Conservation (phyloP, 805 yeast species). For the Yamadazyma philogaea region DNA sequence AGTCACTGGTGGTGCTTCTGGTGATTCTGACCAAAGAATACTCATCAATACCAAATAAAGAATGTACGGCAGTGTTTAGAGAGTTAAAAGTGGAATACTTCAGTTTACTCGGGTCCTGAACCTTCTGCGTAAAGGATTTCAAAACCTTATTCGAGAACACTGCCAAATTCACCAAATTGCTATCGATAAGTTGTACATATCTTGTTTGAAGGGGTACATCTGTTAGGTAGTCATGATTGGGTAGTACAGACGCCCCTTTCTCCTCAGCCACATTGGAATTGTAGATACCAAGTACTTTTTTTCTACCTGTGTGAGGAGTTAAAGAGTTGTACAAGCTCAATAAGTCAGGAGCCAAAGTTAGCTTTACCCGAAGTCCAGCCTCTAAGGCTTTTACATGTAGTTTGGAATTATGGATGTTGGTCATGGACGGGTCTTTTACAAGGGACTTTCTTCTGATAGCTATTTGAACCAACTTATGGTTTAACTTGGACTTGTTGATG, state of each 20-base stretch:
- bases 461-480: constrained; percentile 22
- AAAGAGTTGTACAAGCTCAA: constrained; percentile 43
- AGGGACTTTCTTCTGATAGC: constrained; percentile 34
- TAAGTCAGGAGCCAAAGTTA: constrained; percentile 46
- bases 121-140: constrained; percentile 23
- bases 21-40: constrained; percentile 52
- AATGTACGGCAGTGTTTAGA: constrained; percentile 45
- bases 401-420: constrained; percentile 19
- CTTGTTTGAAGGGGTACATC: constrained; percentile 17
- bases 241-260: not conserved
- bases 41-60: constrained; percentile 39
- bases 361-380: constrained; percentile 48
- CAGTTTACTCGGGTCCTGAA: not conserved
- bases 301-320: constrained; percentile 29
- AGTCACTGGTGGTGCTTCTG: constrained; percentile 51
- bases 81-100: constrained; percentile 31
- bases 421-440: constrained; percentile 3
- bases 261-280: constrained; percentile 10
- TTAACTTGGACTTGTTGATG: constrained; percentile 12
- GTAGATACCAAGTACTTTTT: constrained; percentile 15
- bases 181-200: constrained; percentile 36
- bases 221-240: constrained; percentile 9
- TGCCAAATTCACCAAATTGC: constrained; percentile 35
- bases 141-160: constrained; percentile 36
- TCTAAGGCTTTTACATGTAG: constrained; percentile 45